Base-by-base conservation (phyloP, 1,284 basidiomycete genomes). In the Cryptococcus sp. region DNA sequence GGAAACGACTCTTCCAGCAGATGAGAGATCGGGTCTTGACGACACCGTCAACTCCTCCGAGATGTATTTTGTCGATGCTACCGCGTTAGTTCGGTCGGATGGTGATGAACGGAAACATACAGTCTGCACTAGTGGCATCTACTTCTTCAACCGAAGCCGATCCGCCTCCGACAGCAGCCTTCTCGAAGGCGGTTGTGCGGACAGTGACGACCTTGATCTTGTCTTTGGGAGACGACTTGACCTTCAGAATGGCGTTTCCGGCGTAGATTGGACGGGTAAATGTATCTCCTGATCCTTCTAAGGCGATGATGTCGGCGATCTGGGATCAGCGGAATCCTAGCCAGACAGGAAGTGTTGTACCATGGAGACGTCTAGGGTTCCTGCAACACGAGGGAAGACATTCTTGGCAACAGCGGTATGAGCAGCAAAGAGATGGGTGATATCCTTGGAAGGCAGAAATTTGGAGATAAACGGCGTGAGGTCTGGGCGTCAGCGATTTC, bases 231-330 rank as follows among this genome's bases (percentile, higher is more conserved):
- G 84, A 79, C 4, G 88, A 88, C 61, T 86, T 85, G 62, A 99
- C 85, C 44, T 92, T 97, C 31, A 92, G 83, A 59, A 98, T 91
- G 45, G 96, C 96, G 73, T 98, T 98, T 46, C 96, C 96, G 46
- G 96, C 96, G 69, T 99, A 99, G 72, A 98, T 96, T 43, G 91
- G 92, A 43, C 94, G 87, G 9, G 88, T 83, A 75, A 96, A 98
- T 4, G 83, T 82, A 69, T 86, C 85, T 46, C 85, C 83, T 2
- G 81, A 71, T 31, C 78, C 66, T 66, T 96, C 86, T 65, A 98
- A 85, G 45, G 83, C 82, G 66, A 96, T 89, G 61, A 98, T 85
- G 77, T 99, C 96, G 48, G 92, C 92, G 57, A 98, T 83, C 61
- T 73, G 47, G 4, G 18, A 40, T 37, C 2, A 32, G 37, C 40